Conservation (phyloP, 805 yeast species). For the Priceomyces fermenticarens region DNA sequence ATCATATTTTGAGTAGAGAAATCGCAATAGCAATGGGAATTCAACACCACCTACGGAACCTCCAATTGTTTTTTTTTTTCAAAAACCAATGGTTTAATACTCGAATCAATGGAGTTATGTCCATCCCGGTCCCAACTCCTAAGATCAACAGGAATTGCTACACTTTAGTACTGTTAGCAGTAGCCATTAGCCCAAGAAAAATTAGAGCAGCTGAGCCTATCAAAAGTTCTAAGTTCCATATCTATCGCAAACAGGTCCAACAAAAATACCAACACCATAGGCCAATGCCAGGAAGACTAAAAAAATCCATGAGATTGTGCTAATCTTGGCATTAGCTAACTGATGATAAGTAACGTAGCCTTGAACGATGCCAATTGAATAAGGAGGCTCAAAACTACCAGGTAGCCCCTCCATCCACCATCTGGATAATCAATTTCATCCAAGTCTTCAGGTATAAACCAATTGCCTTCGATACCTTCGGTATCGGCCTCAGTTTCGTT, state of each 20-base stretch:
- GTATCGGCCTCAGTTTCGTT: too few relatives aligned
- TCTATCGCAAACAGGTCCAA: conserved; percentile 63
- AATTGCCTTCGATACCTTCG: too few relatives aligned
- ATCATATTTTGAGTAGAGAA: conserved; percentile 47
- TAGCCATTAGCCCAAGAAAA: conserved; percentile 51
- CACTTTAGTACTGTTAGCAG: conserved; percentile 50
- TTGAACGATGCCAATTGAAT: conserved; percentile 61
- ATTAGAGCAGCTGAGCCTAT: conserved; percentile 40
- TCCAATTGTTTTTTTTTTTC: conserved; percentile 51
- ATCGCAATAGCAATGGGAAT: conserved; percentile 52
- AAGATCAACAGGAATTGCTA: conserved; percentile 60
- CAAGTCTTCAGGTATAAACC: too few relatives aligned
- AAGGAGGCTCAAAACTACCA: conserved; percentile 56
- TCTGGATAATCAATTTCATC: conserved; percentile 32
- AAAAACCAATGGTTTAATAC: conserved; percentile 67
- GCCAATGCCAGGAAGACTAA: conserved; percentile 52
- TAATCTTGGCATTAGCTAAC: conserved; percentile 39
- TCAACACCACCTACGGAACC: conserved; percentile 67
- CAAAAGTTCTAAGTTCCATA: conserved; percentile 52
- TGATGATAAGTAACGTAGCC: conserved; percentile 57
- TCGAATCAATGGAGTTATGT: conserved; percentile 60
- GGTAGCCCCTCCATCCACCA: conserved; percentile 58
- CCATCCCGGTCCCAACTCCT: conserved; percentile 59
- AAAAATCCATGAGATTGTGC: conserved; percentile 62
- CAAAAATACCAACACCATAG: conserved; percentile 46